Base-by-base conservation (phyloP, 805 yeast species). In the Ogataea degrootiae region DNA sequence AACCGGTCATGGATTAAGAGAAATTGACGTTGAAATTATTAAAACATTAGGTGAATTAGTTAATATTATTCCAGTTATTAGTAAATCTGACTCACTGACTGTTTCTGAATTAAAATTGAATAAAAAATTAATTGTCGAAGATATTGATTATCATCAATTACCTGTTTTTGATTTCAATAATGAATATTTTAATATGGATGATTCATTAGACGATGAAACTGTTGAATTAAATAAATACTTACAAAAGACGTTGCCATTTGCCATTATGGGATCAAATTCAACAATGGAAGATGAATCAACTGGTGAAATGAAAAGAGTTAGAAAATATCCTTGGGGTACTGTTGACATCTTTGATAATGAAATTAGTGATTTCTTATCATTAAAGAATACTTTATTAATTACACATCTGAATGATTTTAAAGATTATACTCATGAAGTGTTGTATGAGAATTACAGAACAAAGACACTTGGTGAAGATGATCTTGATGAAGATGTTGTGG, bases 391-490 rank as follows among this genome's bases (percentile, higher is more conserved):
- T 4, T 71, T 90, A 50, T 76, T 90, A 60, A 85, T 87, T 59
- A 82, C 94, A 16, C 96, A 89, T 68, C 76, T 90, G 67, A 83
- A 83, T 63, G 97, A 90, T 62, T 80, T 90, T 67, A 88, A 88
- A 69, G 97, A 90, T 59, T 76, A 79, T 60, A 90, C 97, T 7
- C 95, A 87, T 64, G 96, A 89, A 63, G 77, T 83, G 37, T 71
- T 90, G 53, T 90, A 90, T 66, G 97, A 90, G 67, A 83, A 82
- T 45, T 90, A 90, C 69, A 83, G 97, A 75, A 87, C 96, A 9
- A 89, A 83, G 44, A 56, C 59, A 12, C 48, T 56, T 22, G 59
- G 50, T 23, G 57, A 54, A 23, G 58, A 52, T 35, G 55, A 50
- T 33, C 53, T 43, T n/a, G 47, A 49, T 34, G 48, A 45, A 16